Base-by-base conservation (phyloP, 306 rosid genomes). In the Psophocarpus tetragonolobus region DNA sequence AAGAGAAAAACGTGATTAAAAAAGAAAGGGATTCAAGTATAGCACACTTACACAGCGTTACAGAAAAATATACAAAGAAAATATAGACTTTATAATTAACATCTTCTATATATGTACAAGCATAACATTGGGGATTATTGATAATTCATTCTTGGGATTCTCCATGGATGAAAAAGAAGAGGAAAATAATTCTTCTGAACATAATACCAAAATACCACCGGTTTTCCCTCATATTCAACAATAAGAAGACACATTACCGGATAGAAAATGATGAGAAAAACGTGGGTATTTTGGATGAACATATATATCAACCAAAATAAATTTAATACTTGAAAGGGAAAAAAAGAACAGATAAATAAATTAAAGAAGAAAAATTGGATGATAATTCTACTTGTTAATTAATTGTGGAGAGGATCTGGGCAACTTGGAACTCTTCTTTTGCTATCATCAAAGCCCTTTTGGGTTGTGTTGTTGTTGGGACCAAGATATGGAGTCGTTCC, bases 401-500 rank as follows among this genome's bases (percentile, higher is more conserved):
- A 87, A 91, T 95, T 95, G 85, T 95, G 98, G 79, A 95, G 97
- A 88, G 96, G 95, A 95, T 95, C 98, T 80, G 98, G 98, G 85
- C 97, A 95, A 61, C 92, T 95, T 79, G 98, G 97, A 14, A 95
- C 91, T 82, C 74, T 86, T 85, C 98, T 83, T 85, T 95, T 92
- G 77, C 33, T 85, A 5, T 91, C 92, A 53, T 77, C 86, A 45
- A 92, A 88, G 5, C 80, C 87, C 42, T 78, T 81, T 17, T 72
- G 76, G 1, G 80, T 81, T 64, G 14, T 66, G 84, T 75, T 81
- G 84, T 75, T 81, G 78, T 0, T 63, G 32, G 79, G 68, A 71
- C 20, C 67, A 20, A 71, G 83, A 60, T 15, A n/a, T n/a, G n/a
- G 67, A 82, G 74, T 81, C 3, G 64, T 83, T 61, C 87, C 91